Base-by-base conservation (phyloP, 495 filamentous ascomycete genomes). In the Penicillium alfredii region DNA sequence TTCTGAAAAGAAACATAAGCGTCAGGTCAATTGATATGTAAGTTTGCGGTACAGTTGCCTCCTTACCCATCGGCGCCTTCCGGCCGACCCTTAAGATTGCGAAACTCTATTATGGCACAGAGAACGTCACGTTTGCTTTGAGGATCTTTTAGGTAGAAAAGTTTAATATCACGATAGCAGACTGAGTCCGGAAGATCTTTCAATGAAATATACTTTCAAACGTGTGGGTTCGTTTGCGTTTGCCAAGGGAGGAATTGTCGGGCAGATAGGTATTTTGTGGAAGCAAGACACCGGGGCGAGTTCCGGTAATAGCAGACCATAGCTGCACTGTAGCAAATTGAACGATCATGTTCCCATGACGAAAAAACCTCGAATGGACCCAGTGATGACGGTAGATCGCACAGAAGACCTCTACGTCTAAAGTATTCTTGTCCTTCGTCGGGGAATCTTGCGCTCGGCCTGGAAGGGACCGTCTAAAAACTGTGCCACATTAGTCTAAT, bases 241-340 rank as follows among this genome's bases (percentile, higher is more conserved):
- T 56, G 26, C 40, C 24, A 4, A 53, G 21, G 9, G 38, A 44
- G 3, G 29, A 33, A 18, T 49, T 14, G 21, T 14, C 30, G 15
- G 45, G 40, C 30, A 44, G 21, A 37, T 28, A 49, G 33, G 26
- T 42, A 12, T 54, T 46, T 28, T 52, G 40, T 33, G 43, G 49
- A 42, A 61, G 49, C 19, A 58, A 36, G 11, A 61, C 40, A 10
- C 47, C 43, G 18, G 49, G 53, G 30, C 42, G 44, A 18, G 44
- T 55, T 25, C 49, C 42, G n/a, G 50, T 61, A 46, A 58, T 61
- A 8, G 51, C 35, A 15, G 51, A 61, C 54, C 47, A 61, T 14
- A 61, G 51, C 33, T 53, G 33, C 26, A 58, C 35, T n/a, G 29
- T 53, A 45, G 48, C 42, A 38, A 51, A 51, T 33, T 60, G 43